A percentile compares a stretch with the other conserved stretches of the same genome.
These are phyloP conservation scores for Mercurialis annua DNA, from an alignment of 345 rosid species.

Conservation along the genomic window DNA sequence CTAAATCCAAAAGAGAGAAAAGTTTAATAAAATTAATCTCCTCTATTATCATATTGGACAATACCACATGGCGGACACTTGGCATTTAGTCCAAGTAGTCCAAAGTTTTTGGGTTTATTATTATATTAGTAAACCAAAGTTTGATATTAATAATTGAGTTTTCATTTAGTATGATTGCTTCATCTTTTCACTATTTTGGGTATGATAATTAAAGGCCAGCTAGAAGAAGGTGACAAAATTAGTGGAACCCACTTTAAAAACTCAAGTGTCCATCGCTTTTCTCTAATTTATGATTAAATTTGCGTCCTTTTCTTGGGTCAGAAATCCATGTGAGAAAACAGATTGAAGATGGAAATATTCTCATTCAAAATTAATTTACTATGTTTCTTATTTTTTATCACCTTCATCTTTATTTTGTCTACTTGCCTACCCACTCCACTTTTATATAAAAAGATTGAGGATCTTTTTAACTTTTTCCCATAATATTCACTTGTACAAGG, in stretches of 20 bases:
- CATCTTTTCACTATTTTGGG: not conserved
- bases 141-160: not conserved
- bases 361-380: not conserved
- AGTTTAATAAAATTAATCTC: not conserved
- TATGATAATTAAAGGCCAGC: not conserved
- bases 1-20: not conserved
- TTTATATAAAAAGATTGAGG: not conserved
- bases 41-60: not conserved
- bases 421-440: conserved; percentile 3
- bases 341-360: not conserved
- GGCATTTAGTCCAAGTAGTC: not conserved
- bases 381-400: not conserved
- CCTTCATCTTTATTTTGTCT: not conserved
- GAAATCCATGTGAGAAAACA: conserved; percentile 6
- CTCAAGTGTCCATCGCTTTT: not conserved
- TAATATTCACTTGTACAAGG: not conserved
- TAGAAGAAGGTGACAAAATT: not conserved
- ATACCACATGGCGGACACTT: not conserved
- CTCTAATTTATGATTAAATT: not conserved
- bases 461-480: not conserved
- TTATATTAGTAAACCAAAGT: not conserved
- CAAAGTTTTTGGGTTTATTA: conserved; percentile 2
- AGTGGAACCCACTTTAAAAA: not conserved
- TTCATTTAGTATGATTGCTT: not conserved
- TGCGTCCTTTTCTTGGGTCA: not conserved